Evolutionary conservation across 768 basidiomycete species (phyloP), one percentile per base, ranked within the genome.

Genomic region (Podaxis carcinomalis): DNA sequence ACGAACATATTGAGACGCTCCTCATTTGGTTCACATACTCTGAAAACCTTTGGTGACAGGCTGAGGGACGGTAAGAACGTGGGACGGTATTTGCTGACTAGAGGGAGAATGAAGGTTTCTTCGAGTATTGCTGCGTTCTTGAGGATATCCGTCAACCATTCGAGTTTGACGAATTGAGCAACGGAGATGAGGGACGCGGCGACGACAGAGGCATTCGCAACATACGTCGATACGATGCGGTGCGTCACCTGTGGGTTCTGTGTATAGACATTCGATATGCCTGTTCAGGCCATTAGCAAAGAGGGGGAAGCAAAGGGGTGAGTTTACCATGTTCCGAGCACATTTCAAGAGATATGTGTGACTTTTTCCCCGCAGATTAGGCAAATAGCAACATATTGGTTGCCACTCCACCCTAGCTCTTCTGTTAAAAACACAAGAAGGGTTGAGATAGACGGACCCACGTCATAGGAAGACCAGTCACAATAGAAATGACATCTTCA

Each of bases 11-110:
- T 76, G 7, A 83, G 65, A 9, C 90, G 78, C 58, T 78, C 83
- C 67, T 88, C 86, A 56, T 86, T 86, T 0, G 86, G 85, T 60
- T 86, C 83, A 90, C 90, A 91, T 2, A 82, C 73, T 27, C 77
- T 80, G 67, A 81, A 75, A 0, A 72, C 74, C 68, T 86, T 85
- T 40, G 86, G 75, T 2, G 75, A 62, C 0, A 79, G 62, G 0
- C 79, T 68, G 1, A 91, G 74, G 2, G 78, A 70, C 0, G 83
- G 73, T 13, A 83, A 78, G 62, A 88, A 89, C 0, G 68, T 59
- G 0, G 90, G 90, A 23, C 82, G 80, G 69, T 77, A 88, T 69
- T 85, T 86, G 64, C 74, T 75, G 47, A 81, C 73, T 1, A 67
- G 64, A 0, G 89, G 88, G 0, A 87, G 76, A 5, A 52, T 53